Evolutionary conservation across 169 alveolate species (phyloP).

Genomic region (Cryptosporidium baileyi): DNA sequence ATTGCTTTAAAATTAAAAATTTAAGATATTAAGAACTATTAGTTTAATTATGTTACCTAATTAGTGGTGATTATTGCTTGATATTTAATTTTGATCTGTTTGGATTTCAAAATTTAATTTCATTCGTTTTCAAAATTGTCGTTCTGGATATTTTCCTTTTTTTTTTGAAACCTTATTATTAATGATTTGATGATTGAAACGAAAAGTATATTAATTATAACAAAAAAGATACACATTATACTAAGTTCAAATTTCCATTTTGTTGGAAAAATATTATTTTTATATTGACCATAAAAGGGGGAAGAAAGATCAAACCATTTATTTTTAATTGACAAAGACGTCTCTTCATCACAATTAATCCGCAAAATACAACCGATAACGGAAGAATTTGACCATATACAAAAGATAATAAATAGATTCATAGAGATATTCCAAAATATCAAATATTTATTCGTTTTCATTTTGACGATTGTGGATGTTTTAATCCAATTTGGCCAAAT

Average conservation of each 20-base stretch:
- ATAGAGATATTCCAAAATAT: conserved; percentile 20
- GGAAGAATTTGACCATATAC: conserved; percentile 49
- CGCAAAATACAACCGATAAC: conserved; percentile 24
- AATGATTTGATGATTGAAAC: background rate
- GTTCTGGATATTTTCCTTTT: too few species aligned
- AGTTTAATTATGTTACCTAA: too few species aligned
- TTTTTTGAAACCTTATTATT: too few species aligned
- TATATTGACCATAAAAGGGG: conserved; percentile 58
- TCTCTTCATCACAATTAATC: conserved; percentile 50
- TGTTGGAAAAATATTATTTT: conserved; percentile 25
- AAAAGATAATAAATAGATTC: conserved; percentile 22
- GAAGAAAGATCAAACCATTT: conserved; percentile 10
- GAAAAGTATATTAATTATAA: background rate
- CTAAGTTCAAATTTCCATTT: conserved; percentile 42
- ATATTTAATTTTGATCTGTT: too few species aligned
- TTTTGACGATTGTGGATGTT: background rate
- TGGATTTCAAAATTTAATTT: too few species aligned
- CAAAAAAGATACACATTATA: conserved; percentile 29
- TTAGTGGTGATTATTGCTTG: too few species aligned
- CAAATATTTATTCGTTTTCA: background rate
- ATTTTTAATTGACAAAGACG: background rate
- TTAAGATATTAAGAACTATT: background rate
- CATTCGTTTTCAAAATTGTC: too few species aligned
- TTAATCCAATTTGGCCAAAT: conserved; percentile 34
- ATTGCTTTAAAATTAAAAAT: background rate